phyloP scores from a whole-genome alignment of 164 flowering plant species.

The Amborella trichopoda region DNA sequence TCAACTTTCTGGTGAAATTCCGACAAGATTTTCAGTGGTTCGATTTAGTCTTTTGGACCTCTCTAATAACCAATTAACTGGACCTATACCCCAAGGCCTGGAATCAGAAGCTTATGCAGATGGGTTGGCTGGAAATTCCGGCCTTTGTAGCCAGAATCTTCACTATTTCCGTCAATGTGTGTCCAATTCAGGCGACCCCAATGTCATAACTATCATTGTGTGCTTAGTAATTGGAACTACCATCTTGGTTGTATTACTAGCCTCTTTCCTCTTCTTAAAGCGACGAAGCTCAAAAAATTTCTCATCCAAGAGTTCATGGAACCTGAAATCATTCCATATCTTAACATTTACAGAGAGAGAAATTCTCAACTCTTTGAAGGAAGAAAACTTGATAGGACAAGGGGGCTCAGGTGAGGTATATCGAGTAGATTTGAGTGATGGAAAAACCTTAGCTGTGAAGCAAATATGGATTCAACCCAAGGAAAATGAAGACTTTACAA shows the following conservation, averaged over 20 bases:
- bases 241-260: constrained; percentile 18
- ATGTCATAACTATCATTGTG: constrained; percentile 22
- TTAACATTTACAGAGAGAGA: constrained; percentile 62
- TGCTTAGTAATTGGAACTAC: constrained; percentile 23
- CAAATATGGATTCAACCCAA: no score
- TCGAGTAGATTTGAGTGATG: constrained; percentile 28
- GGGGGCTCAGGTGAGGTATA: constrained; percentile 91
- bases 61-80: constrained; percentile 44
- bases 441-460: constrained; percentile 54
- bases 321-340: constrained; percentile 55
- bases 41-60: constrained; percentile 61
- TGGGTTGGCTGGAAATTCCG: constrained; percentile 52
- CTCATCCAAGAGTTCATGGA: constrained; percentile 47
- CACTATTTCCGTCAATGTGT: constrained; percentile 30
- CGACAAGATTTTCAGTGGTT: constrained; percentile 35
- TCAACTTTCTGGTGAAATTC: constrained; percentile 51
- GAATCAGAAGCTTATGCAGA: constrained; percentile 33
- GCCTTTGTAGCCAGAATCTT: constrained; percentile 41
- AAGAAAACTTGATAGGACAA: constrained; percentile 64
- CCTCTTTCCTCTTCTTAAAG: constrained; percentile 23
- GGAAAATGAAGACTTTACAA: no score
- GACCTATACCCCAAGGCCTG: constrained; percentile 43
- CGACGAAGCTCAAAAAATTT: background rate
- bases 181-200: constrained; percentile 16
- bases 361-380: constrained; percentile 49